phyloP scores from a whole-genome alignment of 345 rosid species.

The Aquilaria yunnanensis region DNA sequence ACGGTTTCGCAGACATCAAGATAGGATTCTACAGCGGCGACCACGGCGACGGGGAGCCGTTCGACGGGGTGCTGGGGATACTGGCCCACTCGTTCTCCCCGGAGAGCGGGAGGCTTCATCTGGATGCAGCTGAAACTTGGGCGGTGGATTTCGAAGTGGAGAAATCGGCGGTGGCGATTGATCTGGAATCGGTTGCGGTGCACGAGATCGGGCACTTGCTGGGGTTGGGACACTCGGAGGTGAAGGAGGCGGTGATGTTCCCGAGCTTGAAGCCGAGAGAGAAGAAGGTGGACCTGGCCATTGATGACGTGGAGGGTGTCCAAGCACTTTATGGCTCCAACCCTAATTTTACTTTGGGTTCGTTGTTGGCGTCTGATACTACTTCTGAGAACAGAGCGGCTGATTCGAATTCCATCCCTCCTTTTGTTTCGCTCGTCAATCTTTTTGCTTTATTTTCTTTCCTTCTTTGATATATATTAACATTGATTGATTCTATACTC shows the following conservation, averaged over 20 bases:
- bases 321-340: conserved; percentile 81
- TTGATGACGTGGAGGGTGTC: conserved; percentile 63
- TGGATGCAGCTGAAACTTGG: conserved; percentile 83
- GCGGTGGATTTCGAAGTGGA: conserved; percentile 54
- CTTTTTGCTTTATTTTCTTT: not conserved
- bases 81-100: conserved; percentile 81
- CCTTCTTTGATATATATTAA: not conserved
- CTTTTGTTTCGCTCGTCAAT: conserved; percentile 5
- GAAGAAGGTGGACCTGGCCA: conserved; percentile 44
- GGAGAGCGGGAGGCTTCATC: conserved; percentile 67
- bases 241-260: conserved; percentile 74
- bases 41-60: conserved; percentile 87
- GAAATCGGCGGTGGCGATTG: conserved; percentile 63
- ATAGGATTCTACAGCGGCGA: conserved; percentile 78
- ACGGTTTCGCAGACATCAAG: conserved; percentile 58
- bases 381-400: conserved; percentile 39
- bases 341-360: conserved; percentile 50
- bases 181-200: conserved; percentile 79
- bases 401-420: conserved; percentile 16
- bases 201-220: conserved; percentile 86
- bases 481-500: too few relatives aligned
- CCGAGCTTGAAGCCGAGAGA: conserved; percentile 79
- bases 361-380: conserved; percentile 58
- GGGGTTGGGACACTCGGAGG: conserved; percentile 60
- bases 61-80: conserved; percentile 81